A percentile compares a stretch with the other conserved stretches of the same genome.
phyloP scores from a whole-genome alignment of 2,329 filamentous ascomycete genomes.

The Penicillium sp. region DNA sequence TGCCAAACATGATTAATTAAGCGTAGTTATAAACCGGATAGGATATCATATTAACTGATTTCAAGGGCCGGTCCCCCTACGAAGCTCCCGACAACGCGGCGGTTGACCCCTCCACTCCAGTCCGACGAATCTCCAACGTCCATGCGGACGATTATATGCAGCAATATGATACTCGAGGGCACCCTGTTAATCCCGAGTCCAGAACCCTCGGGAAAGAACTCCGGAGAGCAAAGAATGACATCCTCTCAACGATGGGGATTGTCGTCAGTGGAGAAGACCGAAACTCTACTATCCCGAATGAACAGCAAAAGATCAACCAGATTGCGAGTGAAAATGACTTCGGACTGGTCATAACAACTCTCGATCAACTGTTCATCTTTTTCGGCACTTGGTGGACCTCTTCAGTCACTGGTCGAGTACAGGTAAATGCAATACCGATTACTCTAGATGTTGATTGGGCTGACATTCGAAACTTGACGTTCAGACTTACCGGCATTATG shows the following conservation, averaged over 20 bases:
- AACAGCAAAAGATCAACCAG: constrained; percentile 40
- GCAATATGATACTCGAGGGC: constrained; percentile 49
- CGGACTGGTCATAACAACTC: constrained; percentile 42
- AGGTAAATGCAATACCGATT: constrained; percentile 29
- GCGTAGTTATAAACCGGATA: neutral
- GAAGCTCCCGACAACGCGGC: constrained; percentile 40
- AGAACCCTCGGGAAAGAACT: constrained; percentile 42
- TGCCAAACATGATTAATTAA: neutral
- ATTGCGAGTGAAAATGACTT: constrained; percentile 46
- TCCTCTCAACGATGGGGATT: constrained; percentile 51
- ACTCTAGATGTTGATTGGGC: neutral
- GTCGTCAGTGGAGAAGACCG: constrained; percentile 46
- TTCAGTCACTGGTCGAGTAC: constrained; percentile 39
- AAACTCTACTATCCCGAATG: constrained; percentile 35
- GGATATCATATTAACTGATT: constrained; percentile 22
- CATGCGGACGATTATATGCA: constrained; percentile 48
- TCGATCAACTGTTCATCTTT: constrained; percentile 44
- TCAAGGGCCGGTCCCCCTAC: constrained; percentile 48
- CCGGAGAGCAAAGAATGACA: constrained; percentile 52
- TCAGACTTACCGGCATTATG: constrained; percentile 43
- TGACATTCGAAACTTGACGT: constrained; percentile 2
- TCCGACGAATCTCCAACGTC: constrained; percentile 27
- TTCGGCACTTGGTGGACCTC: constrained; percentile 46
- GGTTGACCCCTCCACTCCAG: constrained; percentile 22
- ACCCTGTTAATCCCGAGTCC: constrained; percentile 48